Evolutionary conservation across 2,329 filamentous ascomycete genomes (phyloP).

Genomic region (Neurospora sp.): DNA sequence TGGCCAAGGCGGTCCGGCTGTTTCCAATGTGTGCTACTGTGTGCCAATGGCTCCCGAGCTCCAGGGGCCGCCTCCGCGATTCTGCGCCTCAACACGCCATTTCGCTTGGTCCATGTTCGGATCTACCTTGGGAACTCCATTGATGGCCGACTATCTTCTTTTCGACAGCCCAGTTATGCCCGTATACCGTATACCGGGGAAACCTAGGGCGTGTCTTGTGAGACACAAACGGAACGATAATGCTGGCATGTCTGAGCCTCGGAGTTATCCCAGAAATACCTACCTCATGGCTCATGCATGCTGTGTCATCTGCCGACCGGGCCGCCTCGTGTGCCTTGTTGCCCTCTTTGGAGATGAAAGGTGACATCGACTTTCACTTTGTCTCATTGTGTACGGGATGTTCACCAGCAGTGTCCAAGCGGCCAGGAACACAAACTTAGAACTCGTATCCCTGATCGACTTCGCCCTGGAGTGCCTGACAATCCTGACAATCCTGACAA

Average conservation of each 20-base stretch:
- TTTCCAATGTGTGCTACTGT: neutral
- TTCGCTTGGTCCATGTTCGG: neutral
- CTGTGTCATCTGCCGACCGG: neutral
- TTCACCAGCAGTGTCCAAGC: neutral
- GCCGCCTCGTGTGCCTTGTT: neutral
- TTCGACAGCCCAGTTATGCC: neutral
- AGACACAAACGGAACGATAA: neutral
- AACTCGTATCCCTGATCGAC: neutral
- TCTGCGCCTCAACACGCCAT: neutral
- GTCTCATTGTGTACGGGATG: neutral
- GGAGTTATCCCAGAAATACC: neutral
- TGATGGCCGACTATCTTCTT: neutral
- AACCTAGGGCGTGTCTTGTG: neutral
- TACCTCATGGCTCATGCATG: neutral
- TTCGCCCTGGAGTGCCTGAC: neutral
- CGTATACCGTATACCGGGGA: neutral
- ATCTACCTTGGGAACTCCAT: neutral
- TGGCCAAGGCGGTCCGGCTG: neutral
- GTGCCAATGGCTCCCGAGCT: neutral
- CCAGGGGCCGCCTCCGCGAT: neutral
- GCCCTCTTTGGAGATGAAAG: neutral
- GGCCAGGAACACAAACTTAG: neutral
- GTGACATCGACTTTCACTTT: neutral
- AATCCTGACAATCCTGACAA: neutral
- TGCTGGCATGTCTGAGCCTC: neutral